Conservation (phyloP, 2,329 filamentous ascomycete species). For the Tolypocladium ovalisporum region DNA sequence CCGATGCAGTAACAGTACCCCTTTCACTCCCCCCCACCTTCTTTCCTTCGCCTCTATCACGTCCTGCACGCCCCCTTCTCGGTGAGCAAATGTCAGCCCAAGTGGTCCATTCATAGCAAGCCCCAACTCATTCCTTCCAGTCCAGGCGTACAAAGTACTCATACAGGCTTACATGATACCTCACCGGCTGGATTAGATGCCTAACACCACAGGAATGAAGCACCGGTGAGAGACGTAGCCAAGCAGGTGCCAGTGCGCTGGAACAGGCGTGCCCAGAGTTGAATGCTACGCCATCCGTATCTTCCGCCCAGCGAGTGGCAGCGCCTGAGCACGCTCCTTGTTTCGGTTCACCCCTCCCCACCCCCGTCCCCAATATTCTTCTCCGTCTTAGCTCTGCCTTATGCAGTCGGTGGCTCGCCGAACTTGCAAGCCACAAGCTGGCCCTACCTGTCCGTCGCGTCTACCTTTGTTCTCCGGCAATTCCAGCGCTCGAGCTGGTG, state of each 20-base stretch:
- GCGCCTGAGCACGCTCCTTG: background rate
- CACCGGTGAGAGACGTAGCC: background rate
- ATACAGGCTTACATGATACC: background rate
- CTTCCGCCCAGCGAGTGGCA: background rate
- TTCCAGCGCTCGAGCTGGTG: background rate
- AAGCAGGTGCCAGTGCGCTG: background rate
- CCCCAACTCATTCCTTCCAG: background rate
- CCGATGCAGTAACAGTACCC: background rate
- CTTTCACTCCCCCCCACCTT: background rate
- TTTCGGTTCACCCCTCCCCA: background rate
- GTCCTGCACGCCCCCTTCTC: background rate
- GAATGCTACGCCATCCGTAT: background rate
- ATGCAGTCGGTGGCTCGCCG: background rate
- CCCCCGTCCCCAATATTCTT: background rate
- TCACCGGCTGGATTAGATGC: background rate
- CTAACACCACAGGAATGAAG: background rate
- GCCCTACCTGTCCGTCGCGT: background rate
- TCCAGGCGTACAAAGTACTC: background rate
- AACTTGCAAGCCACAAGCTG: conserved; percentile 1
- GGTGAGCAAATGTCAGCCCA: background rate
- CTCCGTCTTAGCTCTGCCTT: background rate
- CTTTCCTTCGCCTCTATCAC: background rate
- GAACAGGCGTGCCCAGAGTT: background rate
- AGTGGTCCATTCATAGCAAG: background rate
- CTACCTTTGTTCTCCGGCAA: background rate